A percentile compares a stretch with the other conserved stretches of the same genome.
Evolutionary conservation across 2,329 filamentous ascomycete species (phyloP).

Genomic region (Apiospora phragmitis): DNA sequence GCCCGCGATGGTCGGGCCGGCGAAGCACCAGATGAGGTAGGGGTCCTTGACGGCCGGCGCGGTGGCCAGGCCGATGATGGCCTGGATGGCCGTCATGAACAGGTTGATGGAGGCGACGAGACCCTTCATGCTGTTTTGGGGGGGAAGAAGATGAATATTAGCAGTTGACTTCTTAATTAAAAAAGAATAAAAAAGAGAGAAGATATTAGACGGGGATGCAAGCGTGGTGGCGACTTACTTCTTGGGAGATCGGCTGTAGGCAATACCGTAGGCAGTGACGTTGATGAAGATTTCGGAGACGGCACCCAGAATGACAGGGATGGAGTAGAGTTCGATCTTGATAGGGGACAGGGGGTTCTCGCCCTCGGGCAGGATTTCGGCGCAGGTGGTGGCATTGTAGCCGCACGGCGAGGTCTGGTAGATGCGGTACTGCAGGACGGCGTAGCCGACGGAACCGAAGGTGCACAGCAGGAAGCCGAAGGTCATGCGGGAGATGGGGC

Average conservation of each 20-base stretch:
- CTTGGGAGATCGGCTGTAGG: constrained; percentile 66
- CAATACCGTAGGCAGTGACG: constrained; percentile 65
- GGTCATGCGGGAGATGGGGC: constrained; percentile 56
- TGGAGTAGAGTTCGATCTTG: constrained; percentile 53
- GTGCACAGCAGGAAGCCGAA: constrained; percentile 56
- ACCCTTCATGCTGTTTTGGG: constrained; percentile 50
- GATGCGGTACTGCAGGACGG: constrained; percentile 40
- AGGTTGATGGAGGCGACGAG: constrained; percentile 57
- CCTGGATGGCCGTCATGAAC: constrained; percentile 57
- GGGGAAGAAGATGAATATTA: background rate
- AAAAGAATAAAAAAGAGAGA: no score
- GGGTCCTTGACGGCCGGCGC: constrained; percentile 49
- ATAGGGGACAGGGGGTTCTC: constrained; percentile 41
- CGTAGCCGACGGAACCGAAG: constrained; percentile 45
- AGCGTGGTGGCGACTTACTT: constrained; percentile 28
- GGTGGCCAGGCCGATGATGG: constrained; percentile 44
- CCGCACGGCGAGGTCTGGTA: constrained; percentile 44
- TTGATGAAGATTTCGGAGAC: constrained; percentile 59
- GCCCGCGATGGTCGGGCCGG: constrained; percentile 46
- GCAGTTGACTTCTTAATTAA: background rate
- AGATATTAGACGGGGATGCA: no score
- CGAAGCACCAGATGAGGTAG: constrained; percentile 50
- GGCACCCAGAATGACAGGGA: constrained; percentile 51
- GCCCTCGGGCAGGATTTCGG: constrained; percentile 27
- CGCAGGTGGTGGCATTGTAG: constrained; percentile 37